These are phyloP conservation scores for Naematelia aurantialba DNA, from an alignment of 768 basidiomycete genomes.

Conservation along the genomic window DNA sequence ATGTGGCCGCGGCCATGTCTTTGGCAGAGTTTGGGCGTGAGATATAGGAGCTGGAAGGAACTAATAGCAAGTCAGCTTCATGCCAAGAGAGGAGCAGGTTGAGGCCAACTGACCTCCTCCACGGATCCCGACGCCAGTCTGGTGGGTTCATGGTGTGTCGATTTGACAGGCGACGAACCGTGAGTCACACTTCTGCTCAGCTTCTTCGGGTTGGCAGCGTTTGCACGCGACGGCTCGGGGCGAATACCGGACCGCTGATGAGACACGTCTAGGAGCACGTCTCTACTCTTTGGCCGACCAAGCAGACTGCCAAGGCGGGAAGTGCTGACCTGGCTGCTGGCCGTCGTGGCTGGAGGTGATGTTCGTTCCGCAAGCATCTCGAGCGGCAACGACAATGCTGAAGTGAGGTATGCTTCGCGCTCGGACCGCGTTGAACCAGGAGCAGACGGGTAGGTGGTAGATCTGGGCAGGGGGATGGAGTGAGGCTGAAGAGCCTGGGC, in stretches of 20 bases:
- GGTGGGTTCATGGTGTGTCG: neutral
- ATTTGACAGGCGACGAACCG: too few relatives aligned
- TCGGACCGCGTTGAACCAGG: slow-evolving; percentile 12
- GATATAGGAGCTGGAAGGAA: neutral
- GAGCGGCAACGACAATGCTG: slow-evolving; percentile 25
- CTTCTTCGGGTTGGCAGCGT: too few relatives aligned
- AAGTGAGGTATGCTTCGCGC: slow-evolving; percentile 34
- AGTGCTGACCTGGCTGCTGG: neutral
- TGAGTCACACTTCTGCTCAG: neutral
- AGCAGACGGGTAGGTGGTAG: slow-evolving; percentile 1
- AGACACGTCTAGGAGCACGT: neutral
- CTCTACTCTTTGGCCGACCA: neutral
- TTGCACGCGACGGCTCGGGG: too few relatives aligned
- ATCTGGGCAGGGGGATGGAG: neutral
- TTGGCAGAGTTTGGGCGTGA: neutral
- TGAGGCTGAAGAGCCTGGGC: neutral
- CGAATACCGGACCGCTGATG: too few relatives aligned
- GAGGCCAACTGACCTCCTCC: neutral
- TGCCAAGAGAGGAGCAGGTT: neutral
- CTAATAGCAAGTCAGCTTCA: neutral
- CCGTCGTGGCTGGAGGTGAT: neutral
- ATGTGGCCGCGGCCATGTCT: neutral
- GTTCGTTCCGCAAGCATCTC: slow-evolving; percentile 19
- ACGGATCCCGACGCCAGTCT: neutral
- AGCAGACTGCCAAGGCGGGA: slow-evolving; percentile 3